A percentile compares a stretch with the other conserved stretches of the same genome.
These are phyloP conservation scores for Epichloe elymi DNA, from an alignment of 2,329 filamentous ascomycete genomes.

Conservation along the genomic window DNA sequence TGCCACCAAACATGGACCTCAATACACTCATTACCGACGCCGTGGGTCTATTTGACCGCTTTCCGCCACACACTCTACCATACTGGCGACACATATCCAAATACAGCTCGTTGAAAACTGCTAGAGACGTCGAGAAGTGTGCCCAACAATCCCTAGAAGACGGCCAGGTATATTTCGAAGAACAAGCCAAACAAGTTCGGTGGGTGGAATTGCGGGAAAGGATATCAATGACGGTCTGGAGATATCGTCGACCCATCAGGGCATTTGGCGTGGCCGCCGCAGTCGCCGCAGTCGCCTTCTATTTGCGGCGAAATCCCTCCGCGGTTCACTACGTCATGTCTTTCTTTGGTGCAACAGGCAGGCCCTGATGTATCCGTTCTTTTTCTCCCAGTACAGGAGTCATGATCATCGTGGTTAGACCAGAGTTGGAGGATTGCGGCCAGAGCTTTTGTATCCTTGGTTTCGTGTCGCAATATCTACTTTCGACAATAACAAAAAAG, in stretches of 20 bases:
- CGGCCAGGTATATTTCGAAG: conserved; percentile 53
- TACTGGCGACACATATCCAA: conserved; percentile 61
- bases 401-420: background rate
- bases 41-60: conserved; percentile 43
- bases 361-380: background rate
- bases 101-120: conserved; percentile 77
- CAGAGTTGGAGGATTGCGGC: background rate
- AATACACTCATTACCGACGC: conserved; percentile 62
- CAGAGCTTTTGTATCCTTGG: background rate
- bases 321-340: conserved; percentile 15
- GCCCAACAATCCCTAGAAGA: conserved; percentile 47
- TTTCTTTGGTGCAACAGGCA: conserved; percentile 11
- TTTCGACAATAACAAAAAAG: background rate
- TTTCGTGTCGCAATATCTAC: background rate
- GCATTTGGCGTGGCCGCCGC: conserved; percentile 51
- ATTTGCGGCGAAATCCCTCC: conserved; percentile 38
- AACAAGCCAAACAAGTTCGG: conserved; percentile 59
- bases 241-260: conserved; percentile 51
- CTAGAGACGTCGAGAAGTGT: conserved; percentile 37
- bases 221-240: conserved; percentile 33
- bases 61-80: conserved; percentile 61
- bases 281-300: conserved; percentile 55
- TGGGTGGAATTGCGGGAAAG: conserved; percentile 39
- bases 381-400: background rate
- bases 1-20: conserved; percentile 69